Base-by-base conservation (phyloP, 2,329 filamentous ascomycete species). In the Claviceps africana region DNA sequence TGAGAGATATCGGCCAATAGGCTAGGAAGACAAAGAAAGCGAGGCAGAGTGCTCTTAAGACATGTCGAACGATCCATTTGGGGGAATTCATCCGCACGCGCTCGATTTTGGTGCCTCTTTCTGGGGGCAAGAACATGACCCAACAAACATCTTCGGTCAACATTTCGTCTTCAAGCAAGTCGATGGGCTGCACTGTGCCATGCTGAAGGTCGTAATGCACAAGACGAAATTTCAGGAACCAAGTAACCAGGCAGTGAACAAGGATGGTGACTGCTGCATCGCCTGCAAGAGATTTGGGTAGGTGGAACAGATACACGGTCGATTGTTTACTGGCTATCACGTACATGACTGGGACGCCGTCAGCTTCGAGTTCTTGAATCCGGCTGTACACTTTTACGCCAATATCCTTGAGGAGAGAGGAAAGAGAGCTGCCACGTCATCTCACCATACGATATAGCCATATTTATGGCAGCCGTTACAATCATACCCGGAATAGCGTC, bases 181-280 rank as follows among this genome's bases (percentile, higher is more conserved):
- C 72, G 31, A 77, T 69, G 28, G 76, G 69, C 53, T 72, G 68
- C 45, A 78, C 67, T 9, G 64, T 65, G 35, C 72, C 70, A 35
- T 63, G 63, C 22, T 61, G 64, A 21, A 79, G 62, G 61, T 78
- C 74, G 22, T 65, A 63, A 56, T 70, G 70, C 28, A 78, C 73
- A n/a, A 77, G 60, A 30, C 68, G 53, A 37, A 69, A 63, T 58
- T 77, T 73, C 43, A 75, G 63, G 49, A 75, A 62, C 75, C 75
- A 79, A 22, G 75, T 78, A 47, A 76, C 64, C 55, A 74, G 60
- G 56, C 65, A 70, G 60, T 78, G 75, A 49, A 77, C 50, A 55
- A 78, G 65, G 53, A 76, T 68, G n/a, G 75, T 78, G 42, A 78
- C 65, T 39, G 67, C 70, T 2, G 70, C 70, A 59, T 48, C 46